Evolutionary conservation across 2,329 filamentous ascomycete species (phyloP), one percentile per base, ranked within the genome.

Genomic region (Claviceps citrina): DNA sequence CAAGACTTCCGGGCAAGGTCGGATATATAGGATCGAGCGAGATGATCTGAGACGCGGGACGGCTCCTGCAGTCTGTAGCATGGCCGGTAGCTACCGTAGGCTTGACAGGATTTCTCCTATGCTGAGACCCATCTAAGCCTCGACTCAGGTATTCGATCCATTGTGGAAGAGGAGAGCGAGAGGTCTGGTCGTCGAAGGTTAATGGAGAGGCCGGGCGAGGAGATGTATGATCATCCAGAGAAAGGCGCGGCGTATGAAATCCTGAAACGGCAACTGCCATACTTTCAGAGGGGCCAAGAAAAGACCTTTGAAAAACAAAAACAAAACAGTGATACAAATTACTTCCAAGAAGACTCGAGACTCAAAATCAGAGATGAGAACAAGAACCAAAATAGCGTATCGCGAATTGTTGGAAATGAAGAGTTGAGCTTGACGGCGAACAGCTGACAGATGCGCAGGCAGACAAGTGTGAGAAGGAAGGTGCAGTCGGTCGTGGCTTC

Each of bases 391-490:
- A 57, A 48, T 49, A 51, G 30, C 16, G 28, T 34, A 35, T 40
- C 59, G 61, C 61, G 61, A 58, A 54, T 62, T 66, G 66, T 52
- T 42, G 39, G 42, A 51, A 52, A 53, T 51, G 49, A 49, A 41
- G 37, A 47, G 16, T 19, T n/a, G 24, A 27, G n/a, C n/a, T 25
- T 50, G 38, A 46, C 44, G 44, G 37, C 31, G 32, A 26, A 8
- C 38, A 40, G 38, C 38, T 40, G 38, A 27, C 38, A 30, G 31
- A 35, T 26, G 4, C 22, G 18, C 15, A 10, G 24, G 16, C 31
- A 20, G 12, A 26, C 32, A 40, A 19, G 26, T 36, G 38, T 24
- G 30, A 22, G 13, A n/a, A 5, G 38, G 38, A 40, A 40, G 32
- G 31, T 24, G 38, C 38, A 35, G 31, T 26, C 20, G 32, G n/a